A percentile compares a stretch with the other conserved stretches of the same genome.
Conservation (phyloP, 768 basidiomycete species). For the Mycena vitilis region DNA sequence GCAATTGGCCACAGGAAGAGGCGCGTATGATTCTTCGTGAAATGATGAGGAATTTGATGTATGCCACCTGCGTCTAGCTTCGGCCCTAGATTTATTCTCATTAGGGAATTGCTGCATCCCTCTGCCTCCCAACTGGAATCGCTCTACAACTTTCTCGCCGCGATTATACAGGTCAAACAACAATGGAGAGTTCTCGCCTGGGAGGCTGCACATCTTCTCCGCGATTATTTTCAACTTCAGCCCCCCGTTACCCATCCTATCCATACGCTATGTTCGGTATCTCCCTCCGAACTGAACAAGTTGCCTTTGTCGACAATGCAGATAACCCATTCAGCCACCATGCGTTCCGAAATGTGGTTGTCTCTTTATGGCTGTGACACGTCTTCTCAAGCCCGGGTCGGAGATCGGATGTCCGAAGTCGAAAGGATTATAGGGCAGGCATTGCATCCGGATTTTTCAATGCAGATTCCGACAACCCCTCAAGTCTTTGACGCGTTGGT, state of each 20-base stretch:
- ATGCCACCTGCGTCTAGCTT: background rate
- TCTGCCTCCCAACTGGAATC: background rate
- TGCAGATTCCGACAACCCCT: background rate
- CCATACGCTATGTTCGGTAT: too few relatives aligned
- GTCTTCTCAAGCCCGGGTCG: background rate
- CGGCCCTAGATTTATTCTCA: background rate
- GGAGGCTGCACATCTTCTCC: slow-evolving; percentile 8
- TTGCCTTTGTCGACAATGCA: background rate
- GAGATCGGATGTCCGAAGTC: background rate
- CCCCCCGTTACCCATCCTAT: too few relatives aligned
- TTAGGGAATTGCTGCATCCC: too few relatives aligned
- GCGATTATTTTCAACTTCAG: background rate
- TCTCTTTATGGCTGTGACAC: background rate
- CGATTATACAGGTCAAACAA: slow-evolving; percentile 13
- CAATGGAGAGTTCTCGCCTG: slow-evolving; percentile 8
- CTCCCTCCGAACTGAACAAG: background rate
- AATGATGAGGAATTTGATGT: background rate
- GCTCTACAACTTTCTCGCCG: slow-evolving; percentile 1
- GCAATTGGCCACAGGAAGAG: slow-evolving; percentile 16
- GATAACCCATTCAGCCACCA: background rate
- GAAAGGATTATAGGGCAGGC: background rate
- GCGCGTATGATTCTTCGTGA: slow-evolving; percentile 15
- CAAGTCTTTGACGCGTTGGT: background rate
- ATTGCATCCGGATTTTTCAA: background rate
- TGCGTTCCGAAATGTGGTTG: background rate